phyloP scores from a whole-genome alignment of 352 stramenopile species.

The Bremia lactucae region DNA sequence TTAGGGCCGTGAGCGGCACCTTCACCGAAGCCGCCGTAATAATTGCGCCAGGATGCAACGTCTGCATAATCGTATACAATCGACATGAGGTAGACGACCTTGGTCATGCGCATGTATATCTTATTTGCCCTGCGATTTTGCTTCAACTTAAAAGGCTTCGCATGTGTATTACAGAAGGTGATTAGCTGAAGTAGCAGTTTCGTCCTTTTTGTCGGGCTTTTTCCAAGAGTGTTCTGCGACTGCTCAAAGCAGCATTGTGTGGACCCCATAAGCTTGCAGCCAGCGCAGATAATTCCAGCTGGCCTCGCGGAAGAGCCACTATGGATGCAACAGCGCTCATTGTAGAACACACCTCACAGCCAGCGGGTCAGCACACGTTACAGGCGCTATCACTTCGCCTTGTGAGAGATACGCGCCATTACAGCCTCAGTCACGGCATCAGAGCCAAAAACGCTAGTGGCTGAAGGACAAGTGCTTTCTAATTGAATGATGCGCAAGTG shows the following conservation, averaged over 20 bases:
- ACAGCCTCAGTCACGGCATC: slow-evolving; percentile 4
- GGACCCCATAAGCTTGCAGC: slow-evolving; percentile 1
- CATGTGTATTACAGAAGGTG: neutral
- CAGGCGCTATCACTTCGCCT: too few relatives aligned
- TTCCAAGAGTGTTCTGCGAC: neutral
- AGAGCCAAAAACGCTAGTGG: neutral
- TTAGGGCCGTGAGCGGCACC: neutral
- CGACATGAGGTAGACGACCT: neutral
- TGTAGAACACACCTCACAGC: slow-evolving; percentile 19
- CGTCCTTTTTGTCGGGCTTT: neutral
- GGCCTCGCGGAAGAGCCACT: neutral
- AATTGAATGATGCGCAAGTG: slow-evolving; percentile 23
- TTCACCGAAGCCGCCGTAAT: neutral
- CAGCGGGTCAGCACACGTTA: neutral
- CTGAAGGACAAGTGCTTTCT: neutral
- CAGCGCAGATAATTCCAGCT: slow-evolving; percentile 4
- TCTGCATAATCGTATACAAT: neutral
- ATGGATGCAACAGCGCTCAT: slow-evolving; percentile 10
- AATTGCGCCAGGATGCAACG: neutral
- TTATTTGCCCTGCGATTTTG: neutral
- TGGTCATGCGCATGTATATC: neutral
- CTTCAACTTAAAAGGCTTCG: neutral
- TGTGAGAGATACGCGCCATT: slow-evolving; percentile 6
- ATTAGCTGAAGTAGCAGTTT: neutral
- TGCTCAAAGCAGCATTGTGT: neutral